Percentiles rank a stretch among this genome's conserved stretches.
Conservation (phyloP, 306 rosid species). For the Pachyrhizus erosus region DNA sequence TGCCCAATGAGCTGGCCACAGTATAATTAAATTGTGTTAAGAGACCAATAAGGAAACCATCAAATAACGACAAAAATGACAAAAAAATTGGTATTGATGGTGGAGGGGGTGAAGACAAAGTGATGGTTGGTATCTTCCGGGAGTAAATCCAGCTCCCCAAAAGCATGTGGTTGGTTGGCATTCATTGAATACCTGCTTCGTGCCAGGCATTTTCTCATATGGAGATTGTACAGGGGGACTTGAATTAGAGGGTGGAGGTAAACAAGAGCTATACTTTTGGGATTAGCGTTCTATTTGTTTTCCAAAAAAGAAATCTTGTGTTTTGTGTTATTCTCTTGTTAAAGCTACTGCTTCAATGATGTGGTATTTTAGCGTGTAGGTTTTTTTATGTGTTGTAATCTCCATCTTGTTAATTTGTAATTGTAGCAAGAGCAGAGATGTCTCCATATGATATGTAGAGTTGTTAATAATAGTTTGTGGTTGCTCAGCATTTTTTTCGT, state of each 20-base stretch:
- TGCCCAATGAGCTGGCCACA: conserved; percentile 42
- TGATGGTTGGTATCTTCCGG: conserved; percentile 25
- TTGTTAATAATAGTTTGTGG: conserved; percentile 31
- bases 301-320: neutral
- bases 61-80: neutral
- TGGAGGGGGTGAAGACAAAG: neutral
- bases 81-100: neutral
- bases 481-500: neutral
- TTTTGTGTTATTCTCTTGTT: conserved; percentile 19
- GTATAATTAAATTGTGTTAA: neutral
- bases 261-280: conserved; percentile 40
- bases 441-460: conserved; percentile 39
- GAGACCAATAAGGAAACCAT: conserved; percentile 24
- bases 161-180: neutral
- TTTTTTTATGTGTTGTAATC: conserved; percentile 34
- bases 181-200: conserved; percentile 21
- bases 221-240: conserved; percentile 35
- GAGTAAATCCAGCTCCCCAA: conserved; percentile 26
- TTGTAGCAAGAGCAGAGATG: conserved; percentile 34
- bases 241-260: conserved; percentile 38
- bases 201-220: conserved; percentile 31
- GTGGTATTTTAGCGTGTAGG: conserved; percentile 35
- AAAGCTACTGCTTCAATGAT: conserved; percentile 33
- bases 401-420: conserved; percentile 44
- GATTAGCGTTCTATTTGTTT: conserved; percentile 1